These are phyloP conservation scores for Pseudozyma sp. DNA, from an alignment of 1,284 basidiomycete species.

Conservation along the genomic window DNA sequence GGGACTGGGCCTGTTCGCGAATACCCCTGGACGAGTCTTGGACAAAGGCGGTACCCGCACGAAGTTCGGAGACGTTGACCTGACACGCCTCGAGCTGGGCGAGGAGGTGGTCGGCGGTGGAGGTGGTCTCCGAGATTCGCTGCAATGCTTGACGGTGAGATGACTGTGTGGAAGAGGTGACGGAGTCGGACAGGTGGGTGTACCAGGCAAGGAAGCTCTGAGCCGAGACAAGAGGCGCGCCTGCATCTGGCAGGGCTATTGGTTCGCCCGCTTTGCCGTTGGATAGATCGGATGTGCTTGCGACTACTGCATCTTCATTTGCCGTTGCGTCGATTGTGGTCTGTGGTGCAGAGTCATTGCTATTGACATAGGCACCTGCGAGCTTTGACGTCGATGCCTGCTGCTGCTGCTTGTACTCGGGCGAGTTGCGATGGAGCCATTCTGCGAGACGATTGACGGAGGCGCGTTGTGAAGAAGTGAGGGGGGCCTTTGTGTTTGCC, in stretches of 20 bases:
- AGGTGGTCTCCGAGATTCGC: constrained; percentile 40
- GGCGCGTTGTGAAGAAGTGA: constrained; percentile 40
- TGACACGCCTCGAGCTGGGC: constrained; percentile 55
- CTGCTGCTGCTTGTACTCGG: constrained; percentile 29
- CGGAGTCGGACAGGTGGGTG: constrained; percentile 44
- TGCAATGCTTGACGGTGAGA: constrained; percentile 42
- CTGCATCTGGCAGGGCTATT: constrained; percentile 21
- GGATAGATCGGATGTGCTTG: not conserved
- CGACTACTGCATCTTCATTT: not conserved
- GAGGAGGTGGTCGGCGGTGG: constrained; percentile 43
- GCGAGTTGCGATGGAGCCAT: constrained; percentile 46
- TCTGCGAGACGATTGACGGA: constrained; percentile 58
- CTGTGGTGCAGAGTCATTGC: not conserved
- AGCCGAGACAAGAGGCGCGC: constrained; percentile 43
- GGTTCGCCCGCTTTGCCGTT: constrained; percentile 1
- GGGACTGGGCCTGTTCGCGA: constrained; percentile 55
- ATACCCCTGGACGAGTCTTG: constrained; percentile 60
- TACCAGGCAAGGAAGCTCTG: constrained; percentile 56
- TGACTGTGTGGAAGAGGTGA: constrained; percentile 51
- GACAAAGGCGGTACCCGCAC: constrained; percentile 58
- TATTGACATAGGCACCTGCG: not conserved
- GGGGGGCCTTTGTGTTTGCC: constrained; percentile 48
- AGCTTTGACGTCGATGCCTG: not conserved
- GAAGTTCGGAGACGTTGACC: constrained; percentile 56
- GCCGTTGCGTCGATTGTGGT: not conserved